These are phyloP conservation scores for Letharia lupina DNA, from an alignment of 495 filamentous ascomycete species.

Conservation along the genomic window DNA sequence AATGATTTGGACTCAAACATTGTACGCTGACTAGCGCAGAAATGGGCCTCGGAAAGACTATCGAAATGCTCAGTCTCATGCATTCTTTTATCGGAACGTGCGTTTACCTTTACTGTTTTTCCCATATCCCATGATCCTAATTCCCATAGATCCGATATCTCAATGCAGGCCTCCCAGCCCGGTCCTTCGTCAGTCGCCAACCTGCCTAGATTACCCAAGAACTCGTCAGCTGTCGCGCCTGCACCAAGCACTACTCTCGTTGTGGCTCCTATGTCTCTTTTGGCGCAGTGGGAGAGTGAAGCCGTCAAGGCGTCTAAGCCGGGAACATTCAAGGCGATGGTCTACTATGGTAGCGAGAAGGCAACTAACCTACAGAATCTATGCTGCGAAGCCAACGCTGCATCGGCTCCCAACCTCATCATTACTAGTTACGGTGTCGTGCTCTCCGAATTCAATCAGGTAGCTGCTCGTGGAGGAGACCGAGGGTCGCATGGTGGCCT, in stretches of 20 bases:
- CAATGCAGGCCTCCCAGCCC: conserved; percentile 25
- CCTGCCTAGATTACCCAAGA: conserved; percentile 51
- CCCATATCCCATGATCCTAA: conserved; percentile 28
- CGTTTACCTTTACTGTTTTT: no score
- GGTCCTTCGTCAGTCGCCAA: conserved; percentile 40
- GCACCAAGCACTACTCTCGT: conserved; percentile 91
- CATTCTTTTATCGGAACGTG: conserved; percentile 25
- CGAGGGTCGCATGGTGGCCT: conserved; percentile 58
- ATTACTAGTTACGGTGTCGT: conserved; percentile 95
- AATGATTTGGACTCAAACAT: not conserved
- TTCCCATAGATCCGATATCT: conserved; percentile 59
- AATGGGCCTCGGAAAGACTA: conserved; percentile 82
- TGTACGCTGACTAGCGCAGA: conserved; percentile 24
- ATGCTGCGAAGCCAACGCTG: conserved; percentile 64
- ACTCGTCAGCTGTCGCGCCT: conserved; percentile 43
- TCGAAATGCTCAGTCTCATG: conserved; percentile 92
- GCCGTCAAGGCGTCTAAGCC: conserved; percentile 76
- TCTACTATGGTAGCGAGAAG: conserved; percentile 90
- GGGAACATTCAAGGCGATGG: conserved; percentile 69
- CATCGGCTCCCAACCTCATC: conserved; percentile 74
- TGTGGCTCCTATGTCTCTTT: conserved; percentile 85
- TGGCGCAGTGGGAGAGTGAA: conserved; percentile 95
- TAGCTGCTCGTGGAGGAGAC: conserved; percentile 47
- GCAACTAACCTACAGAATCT: conserved; percentile 62
- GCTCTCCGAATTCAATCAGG: conserved; percentile 76